phyloP scores from a whole-genome alignment of 2,329 filamentous ascomycete species.

The Fusarium sp. region DNA sequence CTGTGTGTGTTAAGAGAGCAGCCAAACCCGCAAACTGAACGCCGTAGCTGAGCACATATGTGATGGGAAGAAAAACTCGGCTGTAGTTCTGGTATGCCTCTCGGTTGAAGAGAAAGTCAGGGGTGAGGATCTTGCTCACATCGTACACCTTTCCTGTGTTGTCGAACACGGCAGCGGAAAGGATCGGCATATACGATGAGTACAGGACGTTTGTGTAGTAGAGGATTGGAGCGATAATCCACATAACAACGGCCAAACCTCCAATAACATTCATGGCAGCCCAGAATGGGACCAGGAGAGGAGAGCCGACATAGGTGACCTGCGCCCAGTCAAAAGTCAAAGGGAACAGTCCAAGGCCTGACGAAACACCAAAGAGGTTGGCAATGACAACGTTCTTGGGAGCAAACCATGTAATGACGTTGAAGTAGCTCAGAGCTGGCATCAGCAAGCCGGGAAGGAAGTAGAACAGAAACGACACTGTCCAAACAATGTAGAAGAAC shows the following conservation, averaged over 20 bases:
- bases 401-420: constrained; percentile 87
- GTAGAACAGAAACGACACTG: constrained; percentile 80
- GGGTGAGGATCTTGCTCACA: constrained; percentile 81
- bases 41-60: constrained; percentile 87
- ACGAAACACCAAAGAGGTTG: constrained; percentile 87
- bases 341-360: constrained; percentile 84
- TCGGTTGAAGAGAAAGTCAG: constrained; percentile 81
- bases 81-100: constrained; percentile 84
- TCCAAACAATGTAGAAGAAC: constrained; percentile 83
- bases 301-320: constrained; percentile 88
- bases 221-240: constrained; percentile 81
- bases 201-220: constrained; percentile 85
- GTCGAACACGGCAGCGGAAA: constrained; percentile 87
- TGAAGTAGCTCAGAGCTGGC: constrained; percentile 89
- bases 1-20: constrained; percentile 82
- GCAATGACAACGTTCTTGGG: constrained; percentile 87
- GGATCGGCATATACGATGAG: constrained; percentile 86
- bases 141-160: constrained; percentile 84
- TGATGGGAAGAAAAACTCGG: constrained; percentile 85
- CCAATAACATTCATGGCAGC: constrained; percentile 86
- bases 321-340: constrained; percentile 94
- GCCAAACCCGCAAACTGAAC: constrained; percentile 87
- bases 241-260: constrained; percentile 84
- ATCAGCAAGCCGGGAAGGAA: constrained; percentile 86
- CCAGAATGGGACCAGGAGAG: constrained; percentile 86